Evolutionary conservation across 805 yeast genomes (phyloP), one percentile per base, ranked within the genome.

Genomic region (Wickerhamiella brachini): DNA sequence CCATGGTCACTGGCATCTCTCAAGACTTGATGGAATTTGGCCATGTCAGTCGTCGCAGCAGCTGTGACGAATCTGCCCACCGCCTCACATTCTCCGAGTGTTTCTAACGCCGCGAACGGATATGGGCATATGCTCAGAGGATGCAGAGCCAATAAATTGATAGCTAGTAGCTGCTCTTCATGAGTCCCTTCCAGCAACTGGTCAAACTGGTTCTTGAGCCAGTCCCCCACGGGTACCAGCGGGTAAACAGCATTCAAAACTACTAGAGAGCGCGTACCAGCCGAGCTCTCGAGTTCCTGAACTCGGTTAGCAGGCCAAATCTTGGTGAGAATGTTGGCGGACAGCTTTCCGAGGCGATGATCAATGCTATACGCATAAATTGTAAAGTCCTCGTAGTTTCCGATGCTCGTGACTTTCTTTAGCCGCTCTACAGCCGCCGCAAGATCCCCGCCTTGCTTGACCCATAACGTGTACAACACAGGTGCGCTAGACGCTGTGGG

Each of bases 161-260:
- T 44, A 5, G 46, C 54, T 23, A 44, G 49, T 1, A 52, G 44
- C 45, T 44, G 18, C 17, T 49, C 52, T 7, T 49, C 43, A 4
- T 18, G 13, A 17, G 24, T 5, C 23, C 52, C 52, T 0, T 20
- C 29, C 4, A 49, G 22, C 18, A 49, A 12, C 7, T 29, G 22
- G 6, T 15, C 13, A 12, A 49, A 34, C 22, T 24, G 41, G 9
- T 37, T 23, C 17, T 39, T 26, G 23, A 52, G 49, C 51, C 52
- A 49, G 34, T 44, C 22, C 4, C 48, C 52, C 17, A 49, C 52
- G 1, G 51, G 50, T 3, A 47, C 48, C 13, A 17, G 37, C 8
- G 54, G 54, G 37, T 47, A 52, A 5, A 47, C 47, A 1, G 52
- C 48, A 5, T 49, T 47, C n/a, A 52, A 13, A n/a, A 52, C 20